Base-by-base conservation (phyloP, 2,329 filamentous ascomycete genomes). In the Stagonosporopsis vannaccii region DNA sequence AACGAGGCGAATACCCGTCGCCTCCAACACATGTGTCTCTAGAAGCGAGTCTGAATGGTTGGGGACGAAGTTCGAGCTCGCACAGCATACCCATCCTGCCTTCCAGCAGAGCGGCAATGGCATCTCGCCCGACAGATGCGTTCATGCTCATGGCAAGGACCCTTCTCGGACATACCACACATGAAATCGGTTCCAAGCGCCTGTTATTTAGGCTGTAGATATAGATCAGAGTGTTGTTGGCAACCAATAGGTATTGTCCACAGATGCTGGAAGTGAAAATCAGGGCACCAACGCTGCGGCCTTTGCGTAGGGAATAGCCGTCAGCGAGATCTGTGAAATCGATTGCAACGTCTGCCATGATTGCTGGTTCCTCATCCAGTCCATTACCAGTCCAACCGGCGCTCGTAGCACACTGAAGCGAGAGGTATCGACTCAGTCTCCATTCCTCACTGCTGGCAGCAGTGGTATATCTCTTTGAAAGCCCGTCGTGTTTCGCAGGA, bases 101-200 rank as follows among this genome's bases (percentile, higher is more conserved):
- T 58, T 85, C 81, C 42, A 89, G 76, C 8, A 90, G 75, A 26
- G 84, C 81, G 15, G 85, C 86, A 47, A 89, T 76, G 6, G 84
- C 80, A 61, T 84, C 79, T 39, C 80, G 78, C 8, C 82, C 76
- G 2, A 79, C 81, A 4, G 82, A 86, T 0, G 84, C 85, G 68
- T 89, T 85, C 80, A 90, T 87, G 59, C 84, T 85, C 63, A 85
- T 84, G 3, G 82, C 80, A 6, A 90, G 68, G 2, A 89, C 82
- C 40, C 81, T 76, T 15, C 79, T 77, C 12, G 85, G 85, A 62
- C 86, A 89, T 13, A 81, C 68, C 11, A 90, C 80, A 36, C 76
- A 82, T 1, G 84, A 80, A 15, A 86, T 70, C 2, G 81, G 82
- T 39, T 75, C 59, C 51, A 84, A 62, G 57, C 70, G 65, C 6